Conservation (phyloP, 805 yeast genomes). For the Sungouiozyma ichnusensis region DNA sequence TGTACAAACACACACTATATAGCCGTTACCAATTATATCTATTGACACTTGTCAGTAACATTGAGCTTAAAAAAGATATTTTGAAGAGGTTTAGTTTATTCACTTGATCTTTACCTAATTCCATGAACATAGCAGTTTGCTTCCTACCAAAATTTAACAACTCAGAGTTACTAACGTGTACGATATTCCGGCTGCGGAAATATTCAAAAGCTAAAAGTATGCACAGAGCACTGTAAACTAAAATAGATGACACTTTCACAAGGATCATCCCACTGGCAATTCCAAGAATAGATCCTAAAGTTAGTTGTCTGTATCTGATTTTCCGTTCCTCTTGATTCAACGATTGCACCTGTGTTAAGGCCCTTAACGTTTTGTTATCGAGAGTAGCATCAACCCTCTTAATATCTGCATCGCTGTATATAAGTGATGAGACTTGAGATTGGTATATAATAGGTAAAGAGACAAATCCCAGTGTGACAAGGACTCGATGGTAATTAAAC, state of each 20-base stretch:
- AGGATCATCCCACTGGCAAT: slow-evolving; percentile 19
- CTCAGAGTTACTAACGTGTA: slow-evolving; percentile 13
- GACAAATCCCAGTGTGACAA: background rate
- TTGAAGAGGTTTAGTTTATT: slow-evolving; percentile 18
- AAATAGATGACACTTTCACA: slow-evolving; percentile 19
- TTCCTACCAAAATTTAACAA: slow-evolving; percentile 3
- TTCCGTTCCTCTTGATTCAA: slow-evolving; percentile 3
- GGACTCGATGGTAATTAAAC: background rate
- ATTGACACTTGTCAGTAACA: slow-evolving; percentile 20
- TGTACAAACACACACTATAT: no score
- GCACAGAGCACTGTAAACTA: slow-evolving; percentile 15
- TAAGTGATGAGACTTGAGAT: background rate
- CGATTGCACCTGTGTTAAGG: background rate
- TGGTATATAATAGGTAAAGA: background rate
- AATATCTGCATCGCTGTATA: background rate
- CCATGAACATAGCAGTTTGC: slow-evolving; percentile 10
- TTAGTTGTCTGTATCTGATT: slow-evolving; percentile 16
- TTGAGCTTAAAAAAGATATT: slow-evolving; percentile 16
- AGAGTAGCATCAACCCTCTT: background rate
- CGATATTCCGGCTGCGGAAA: slow-evolving; percentile 17
- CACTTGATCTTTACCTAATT: slow-evolving; percentile 13
- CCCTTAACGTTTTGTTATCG: background rate
- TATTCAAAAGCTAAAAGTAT: slow-evolving; percentile 19
- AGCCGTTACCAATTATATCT: slow-evolving; percentile 8
- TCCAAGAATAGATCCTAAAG: slow-evolving; percentile 23